phyloP scores from a whole-genome alignment of 495 filamentous ascomycete genomes.

The Staphylotrichum tortipilum region DNA sequence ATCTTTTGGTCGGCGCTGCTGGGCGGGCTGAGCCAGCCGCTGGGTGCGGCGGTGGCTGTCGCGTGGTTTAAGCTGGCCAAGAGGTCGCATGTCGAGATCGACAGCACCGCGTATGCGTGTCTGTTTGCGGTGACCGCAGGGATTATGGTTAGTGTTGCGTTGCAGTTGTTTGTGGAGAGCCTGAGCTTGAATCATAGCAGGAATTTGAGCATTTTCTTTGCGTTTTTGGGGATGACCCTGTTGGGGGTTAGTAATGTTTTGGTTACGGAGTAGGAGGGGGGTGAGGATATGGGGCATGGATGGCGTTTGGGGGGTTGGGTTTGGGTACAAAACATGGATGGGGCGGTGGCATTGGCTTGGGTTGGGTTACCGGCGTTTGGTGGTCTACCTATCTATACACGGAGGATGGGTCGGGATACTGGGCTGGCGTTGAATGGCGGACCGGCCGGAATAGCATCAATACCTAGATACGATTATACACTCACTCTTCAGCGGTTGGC shows the following conservation, averaged over 20 bases:
- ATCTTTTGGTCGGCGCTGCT: slow-evolving; percentile 78
- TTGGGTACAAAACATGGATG: too few species aligned
- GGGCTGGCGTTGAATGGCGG: too few species aligned
- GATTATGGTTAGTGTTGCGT: slow-evolving; percentile 86
- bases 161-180: slow-evolving; percentile 84
- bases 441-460: too few species aligned
- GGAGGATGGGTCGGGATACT: too few species aligned
- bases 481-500: too few species aligned
- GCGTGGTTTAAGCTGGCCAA: slow-evolving; percentile 65
- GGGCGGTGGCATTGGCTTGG: too few species aligned
- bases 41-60: slow-evolving; percentile 76
- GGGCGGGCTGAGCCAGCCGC: slow-evolving; percentile 77
- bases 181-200: slow-evolving; percentile 71
- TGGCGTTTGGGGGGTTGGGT: neutral
- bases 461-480: too few species aligned
- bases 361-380: too few species aligned
- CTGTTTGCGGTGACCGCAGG: slow-evolving; percentile 88
- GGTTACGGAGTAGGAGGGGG: slow-evolving; percentile 9
- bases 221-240: slow-evolving; percentile 81
- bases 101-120: slow-evolving; percentile 70
- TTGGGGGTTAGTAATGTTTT: slow-evolving; percentile 82
- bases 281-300: too few species aligned
- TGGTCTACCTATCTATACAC: too few species aligned
- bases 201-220: slow-evolving; percentile 72
- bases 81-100: slow-evolving; percentile 42